phyloP scores from a whole-genome alignment of 106 monocot species.

The Platanthera guangdongensis region DNA sequence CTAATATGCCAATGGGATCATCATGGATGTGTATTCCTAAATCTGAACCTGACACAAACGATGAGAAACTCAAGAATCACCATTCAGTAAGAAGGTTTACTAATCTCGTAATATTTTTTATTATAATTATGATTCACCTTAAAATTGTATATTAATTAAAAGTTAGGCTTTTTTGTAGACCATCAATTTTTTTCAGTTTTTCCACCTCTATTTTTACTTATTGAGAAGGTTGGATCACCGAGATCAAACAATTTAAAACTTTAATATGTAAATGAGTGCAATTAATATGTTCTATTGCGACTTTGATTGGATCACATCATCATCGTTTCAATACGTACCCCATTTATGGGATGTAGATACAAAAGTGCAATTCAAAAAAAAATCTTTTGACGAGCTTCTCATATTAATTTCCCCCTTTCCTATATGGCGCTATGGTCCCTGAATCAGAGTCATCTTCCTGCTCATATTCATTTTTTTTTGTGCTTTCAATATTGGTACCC shows the following conservation, averaged over 20 bases:
- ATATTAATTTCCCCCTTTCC: too few relatives aligned
- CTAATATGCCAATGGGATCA: background rate
- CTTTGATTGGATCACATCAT: too few relatives aligned
- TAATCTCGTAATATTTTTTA: background rate
- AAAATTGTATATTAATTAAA: background rate
- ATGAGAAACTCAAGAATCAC: slow-evolving; percentile 5
- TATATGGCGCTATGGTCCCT: too few relatives aligned
- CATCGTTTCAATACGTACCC: too few relatives aligned
- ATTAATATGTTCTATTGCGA: too few relatives aligned
- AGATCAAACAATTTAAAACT: background rate
- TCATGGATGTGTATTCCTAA: background rate
- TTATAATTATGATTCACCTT: background rate
- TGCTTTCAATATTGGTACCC: too few relatives aligned
- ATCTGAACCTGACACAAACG: background rate
- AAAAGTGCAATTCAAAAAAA: too few relatives aligned
- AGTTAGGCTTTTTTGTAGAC: background rate
- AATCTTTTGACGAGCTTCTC: too few relatives aligned
- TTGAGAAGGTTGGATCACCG: background rate
- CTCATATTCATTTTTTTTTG: too few relatives aligned
- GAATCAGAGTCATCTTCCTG: too few relatives aligned
- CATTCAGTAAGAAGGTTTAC: slow-evolving; percentile 2
- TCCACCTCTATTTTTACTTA: background rate
- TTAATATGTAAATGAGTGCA: too few relatives aligned
- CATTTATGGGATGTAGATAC: too few relatives aligned
- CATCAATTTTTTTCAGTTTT: background rate